Evolutionary conservation across 306 rosid genomes (phyloP).

Genomic region (Adenanthera pavonina): DNA sequence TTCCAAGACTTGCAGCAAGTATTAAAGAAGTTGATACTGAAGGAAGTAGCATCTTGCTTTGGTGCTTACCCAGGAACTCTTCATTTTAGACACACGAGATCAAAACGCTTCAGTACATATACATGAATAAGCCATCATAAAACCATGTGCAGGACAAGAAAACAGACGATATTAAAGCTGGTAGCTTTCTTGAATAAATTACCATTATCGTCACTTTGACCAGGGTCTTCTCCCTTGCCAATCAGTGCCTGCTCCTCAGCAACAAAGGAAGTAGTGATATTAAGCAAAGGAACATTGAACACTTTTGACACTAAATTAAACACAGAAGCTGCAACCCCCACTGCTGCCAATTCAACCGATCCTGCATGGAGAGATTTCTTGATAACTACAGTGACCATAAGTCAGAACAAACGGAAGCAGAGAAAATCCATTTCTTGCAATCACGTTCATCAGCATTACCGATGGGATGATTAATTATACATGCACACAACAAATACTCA

Average conservation of each 20-base stretch:
- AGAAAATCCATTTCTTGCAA: conserved; percentile 4
- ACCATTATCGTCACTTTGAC: conserved; percentile 49
- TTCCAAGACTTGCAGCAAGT: conserved; percentile 84
- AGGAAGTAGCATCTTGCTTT: conserved; percentile 69
- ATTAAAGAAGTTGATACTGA: conserved; percentile 82
- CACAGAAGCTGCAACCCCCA: conserved; percentile 86
- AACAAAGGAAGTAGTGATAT: conserved; percentile 92
- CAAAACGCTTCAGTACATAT: conserved; percentile 16
- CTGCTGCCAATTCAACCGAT: conserved; percentile 88
- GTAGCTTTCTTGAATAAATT: conserved; percentile 18
- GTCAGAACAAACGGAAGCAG: conserved; percentile 25
- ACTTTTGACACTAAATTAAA: conserved; percentile 86
- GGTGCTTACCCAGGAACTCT: conserved; percentile 48
- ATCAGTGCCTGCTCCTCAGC: conserved; percentile 84
- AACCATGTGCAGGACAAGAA: conserved; percentile 20
- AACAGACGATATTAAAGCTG: conserved; percentile 4
- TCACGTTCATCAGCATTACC: conserved; percentile 5
- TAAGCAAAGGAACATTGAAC: conserved; percentile 80
- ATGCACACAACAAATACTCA: conserved; percentile 5
- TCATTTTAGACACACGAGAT: conserved; percentile 33
- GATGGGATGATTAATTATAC: background rate
- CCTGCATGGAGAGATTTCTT: conserved; percentile 58
- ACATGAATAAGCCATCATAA: conserved; percentile 28
- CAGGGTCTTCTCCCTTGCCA: conserved; percentile 44
- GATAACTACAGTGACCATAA: conserved; percentile 16